Conservation (phyloP, 495 filamentous ascomycete species). For the Hypoxylon intermedium region DNA sequence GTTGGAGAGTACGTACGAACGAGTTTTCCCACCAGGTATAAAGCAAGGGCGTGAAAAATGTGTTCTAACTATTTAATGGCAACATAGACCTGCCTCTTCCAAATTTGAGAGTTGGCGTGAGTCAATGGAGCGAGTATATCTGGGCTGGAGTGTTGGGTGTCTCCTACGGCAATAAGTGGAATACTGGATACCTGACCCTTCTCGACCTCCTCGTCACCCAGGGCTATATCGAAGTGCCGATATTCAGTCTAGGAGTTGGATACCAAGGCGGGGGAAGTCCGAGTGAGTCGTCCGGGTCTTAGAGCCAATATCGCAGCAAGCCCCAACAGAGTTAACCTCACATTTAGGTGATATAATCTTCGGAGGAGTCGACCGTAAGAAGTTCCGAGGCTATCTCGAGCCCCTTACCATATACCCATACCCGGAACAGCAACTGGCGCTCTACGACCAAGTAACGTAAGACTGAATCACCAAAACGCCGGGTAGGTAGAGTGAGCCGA, state of each 20-base stretch:
- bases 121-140: conserved; percentile 50
- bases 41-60: background rate
- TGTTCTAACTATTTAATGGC: conserved; percentile 15
- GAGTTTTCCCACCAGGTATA: background rate
- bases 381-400: conserved; percentile 51
- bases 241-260: conserved; percentile 74
- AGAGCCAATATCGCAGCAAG: conserved; percentile 9
- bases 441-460: conserved; percentile 45
- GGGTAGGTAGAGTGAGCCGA: background rate
- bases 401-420: conserved; percentile 53
- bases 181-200: conserved; percentile 67
- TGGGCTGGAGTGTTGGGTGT: conserved; percentile 52
- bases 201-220: conserved; percentile 67
- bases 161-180: conserved; percentile 49
- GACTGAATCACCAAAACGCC: background rate
- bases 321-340: conserved; percentile 53
- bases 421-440: conserved; percentile 45
- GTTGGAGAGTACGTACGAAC: conserved; percentile 44
- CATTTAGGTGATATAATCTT: conserved; percentile 54
- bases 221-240: conserved; percentile 69
- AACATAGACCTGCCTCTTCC: conserved; percentile 34
- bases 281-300: conserved; percentile 27
- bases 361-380: conserved; percentile 53
- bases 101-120: conserved; percentile 47
- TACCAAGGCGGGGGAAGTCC: conserved; percentile 50